Percentiles rank a stretch among this genome's conserved stretches.
phyloP scores from a whole-genome alignment of 2,329 filamentous ascomycete genomes.

The Ophiobolus disseminans region DNA sequence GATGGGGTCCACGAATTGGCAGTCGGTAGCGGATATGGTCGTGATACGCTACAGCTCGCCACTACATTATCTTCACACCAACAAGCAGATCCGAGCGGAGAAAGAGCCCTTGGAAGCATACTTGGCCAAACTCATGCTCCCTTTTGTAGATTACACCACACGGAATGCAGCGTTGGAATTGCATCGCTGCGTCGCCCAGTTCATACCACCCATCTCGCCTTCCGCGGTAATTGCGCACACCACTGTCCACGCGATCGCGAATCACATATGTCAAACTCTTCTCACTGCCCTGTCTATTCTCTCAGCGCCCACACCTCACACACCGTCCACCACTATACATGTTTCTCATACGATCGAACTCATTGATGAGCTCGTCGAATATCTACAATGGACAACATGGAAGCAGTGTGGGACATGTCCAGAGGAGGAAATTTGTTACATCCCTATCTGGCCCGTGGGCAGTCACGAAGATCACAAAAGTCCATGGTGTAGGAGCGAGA shows the following conservation, averaged over 20 bases:
- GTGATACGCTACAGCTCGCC: constrained; percentile 67
- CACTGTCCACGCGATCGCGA: constrained; percentile 39
- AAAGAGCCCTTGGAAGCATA: constrained; percentile 33
- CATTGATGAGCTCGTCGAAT: constrained; percentile 54
- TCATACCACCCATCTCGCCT: constrained; percentile 28
- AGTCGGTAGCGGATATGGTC: constrained; percentile 70
- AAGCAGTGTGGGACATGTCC: constrained; percentile 63
- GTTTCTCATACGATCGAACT: constrained; percentile 34
- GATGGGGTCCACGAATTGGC: constrained; percentile 65
- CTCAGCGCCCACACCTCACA: neutral
- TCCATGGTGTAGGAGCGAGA: constrained; percentile 51
- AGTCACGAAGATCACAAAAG: constrained; percentile 60
- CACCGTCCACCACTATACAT: neutral
- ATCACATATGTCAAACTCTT: constrained; percentile 45
- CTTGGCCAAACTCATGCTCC: constrained; percentile 38
- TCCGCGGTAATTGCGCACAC: constrained; percentile 37
- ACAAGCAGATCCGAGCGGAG: constrained; percentile 20
- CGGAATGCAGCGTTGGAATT: constrained; percentile 51
- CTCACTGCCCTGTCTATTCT: constrained; percentile 28
- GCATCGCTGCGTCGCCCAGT: constrained; percentile 58
- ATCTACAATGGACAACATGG: constrained; percentile 67
- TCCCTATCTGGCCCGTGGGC: constrained; percentile 71
- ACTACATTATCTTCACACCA: constrained; percentile 51
- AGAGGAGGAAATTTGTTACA: constrained; percentile 63
- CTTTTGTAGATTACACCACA: constrained; percentile 50